These are phyloP conservation scores for Ophiostoma sp. DNA, from an alignment of 2,329 filamentous ascomycete genomes.

Conservation along the genomic window DNA sequence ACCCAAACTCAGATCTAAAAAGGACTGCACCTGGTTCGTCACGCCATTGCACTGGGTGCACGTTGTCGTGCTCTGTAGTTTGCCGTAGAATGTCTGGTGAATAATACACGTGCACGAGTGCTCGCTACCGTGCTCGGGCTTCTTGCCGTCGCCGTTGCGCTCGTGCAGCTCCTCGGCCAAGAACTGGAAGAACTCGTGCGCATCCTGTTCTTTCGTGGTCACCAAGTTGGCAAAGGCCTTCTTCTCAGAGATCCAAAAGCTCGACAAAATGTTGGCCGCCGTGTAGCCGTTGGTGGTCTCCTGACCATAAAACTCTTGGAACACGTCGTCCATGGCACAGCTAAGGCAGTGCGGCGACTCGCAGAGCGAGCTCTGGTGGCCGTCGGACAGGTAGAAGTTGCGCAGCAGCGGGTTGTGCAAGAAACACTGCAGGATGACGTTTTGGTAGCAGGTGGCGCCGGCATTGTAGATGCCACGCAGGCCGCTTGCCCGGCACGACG, in stretches of 20 bases:
- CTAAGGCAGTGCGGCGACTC: conserved; percentile 62
- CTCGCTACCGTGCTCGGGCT: conserved; percentile 58
- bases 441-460: conserved; percentile 98
- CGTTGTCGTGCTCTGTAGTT: conserved; percentile 84
- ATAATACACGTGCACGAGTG: conserved; percentile 83
- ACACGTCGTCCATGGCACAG: conserved; percentile 72
- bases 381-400: conserved; percentile 89
- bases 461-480: conserved; percentile 94
- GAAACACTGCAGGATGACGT: conserved; percentile 89
- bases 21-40: conserved; percentile 81
- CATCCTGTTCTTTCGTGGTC: conserved; percentile 93
- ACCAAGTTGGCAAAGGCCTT: conserved; percentile 72
- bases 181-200: conserved; percentile 96
- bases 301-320: conserved; percentile 68
- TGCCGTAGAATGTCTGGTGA: conserved; percentile 92
- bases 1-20: conserved; percentile 86
- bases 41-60: conserved; percentile 84
- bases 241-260: conserved; percentile 84
- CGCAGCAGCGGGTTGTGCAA: conserved; percentile 90
- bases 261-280: conserved; percentile 82
- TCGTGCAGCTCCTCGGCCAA: conserved; percentile 88
- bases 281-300: conserved; percentile 88
- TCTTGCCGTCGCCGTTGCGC: conserved; percentile 71
- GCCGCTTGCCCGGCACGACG: conserved; percentile 69
- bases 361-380: conserved; percentile 79